These are phyloP conservation scores for Penicillium crystallinum DNA, from an alignment of 495 filamentous ascomycete genomes.

Conservation along the genomic window DNA sequence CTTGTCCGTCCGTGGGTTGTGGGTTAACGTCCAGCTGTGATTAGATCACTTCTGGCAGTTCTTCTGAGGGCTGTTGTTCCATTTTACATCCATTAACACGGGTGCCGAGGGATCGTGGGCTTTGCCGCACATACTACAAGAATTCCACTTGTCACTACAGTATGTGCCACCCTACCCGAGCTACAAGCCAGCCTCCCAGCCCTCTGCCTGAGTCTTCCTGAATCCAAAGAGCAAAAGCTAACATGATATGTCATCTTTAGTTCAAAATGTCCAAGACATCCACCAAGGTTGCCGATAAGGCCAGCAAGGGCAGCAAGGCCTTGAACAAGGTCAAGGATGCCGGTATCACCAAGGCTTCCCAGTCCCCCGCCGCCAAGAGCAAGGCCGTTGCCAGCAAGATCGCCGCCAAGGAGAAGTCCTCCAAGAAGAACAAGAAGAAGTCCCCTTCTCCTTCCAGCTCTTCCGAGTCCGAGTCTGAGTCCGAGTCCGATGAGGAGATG, in stretches of 20 bases:
- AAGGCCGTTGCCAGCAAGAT: conserved; percentile 44
- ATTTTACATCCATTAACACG: conserved; percentile 28
- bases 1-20: conserved; percentile 44
- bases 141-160: conserved; percentile 15
- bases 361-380: conserved; percentile 47
- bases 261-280: conserved; percentile 50
- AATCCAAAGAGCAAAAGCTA: conserved; percentile 13
- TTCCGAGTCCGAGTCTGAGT: conserved; percentile 48
- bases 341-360: conserved; percentile 46
- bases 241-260: conserved; percentile 18
- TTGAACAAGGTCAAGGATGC: conserved; percentile 50
- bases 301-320: conserved; percentile 46
- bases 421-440: conserved; percentile 41
- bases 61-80: conserved; percentile 30
- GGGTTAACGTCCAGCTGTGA: conserved; percentile 37
- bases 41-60: conserved; percentile 30
- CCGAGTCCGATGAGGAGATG: conserved; percentile 38
- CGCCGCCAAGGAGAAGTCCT: conserved; percentile 37
- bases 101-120: conserved; percentile 40
- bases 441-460: conserved; percentile 43
- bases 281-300: conserved; percentile 43
- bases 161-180: conserved; percentile 15
- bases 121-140: conserved; percentile 36
- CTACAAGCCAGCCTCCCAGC: conserved; percentile 8
- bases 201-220: neutral